These are phyloP conservation scores for Aspergillus conjunctus DNA, from an alignment of 495 filamentous ascomycete genomes.

Conservation along the genomic window DNA sequence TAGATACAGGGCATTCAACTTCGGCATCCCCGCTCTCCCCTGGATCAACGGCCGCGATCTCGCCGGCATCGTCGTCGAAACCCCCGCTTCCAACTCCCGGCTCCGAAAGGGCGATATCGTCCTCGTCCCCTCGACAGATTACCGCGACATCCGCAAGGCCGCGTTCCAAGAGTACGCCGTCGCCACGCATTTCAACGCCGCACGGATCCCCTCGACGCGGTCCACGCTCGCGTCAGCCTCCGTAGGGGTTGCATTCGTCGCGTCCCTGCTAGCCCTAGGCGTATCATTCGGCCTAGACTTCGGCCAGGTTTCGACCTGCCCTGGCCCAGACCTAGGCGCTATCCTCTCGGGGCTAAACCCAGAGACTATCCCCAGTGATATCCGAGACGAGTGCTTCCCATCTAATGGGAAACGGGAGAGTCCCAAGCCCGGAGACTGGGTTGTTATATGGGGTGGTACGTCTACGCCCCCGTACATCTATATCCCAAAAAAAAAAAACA, in stretches of 20 bases:
- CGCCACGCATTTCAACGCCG: slow-evolving; percentile 63
- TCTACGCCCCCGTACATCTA: too few relatives aligned
- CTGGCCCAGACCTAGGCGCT: slow-evolving; percentile 56
- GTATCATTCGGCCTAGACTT: slow-evolving; percentile 66
- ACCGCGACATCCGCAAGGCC: slow-evolving; percentile 67
- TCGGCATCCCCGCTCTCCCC: slow-evolving; percentile 62
- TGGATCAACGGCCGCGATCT: slow-evolving; percentile 69
- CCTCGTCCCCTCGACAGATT: slow-evolving; percentile 68
- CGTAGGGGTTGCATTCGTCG: slow-evolving; percentile 66
- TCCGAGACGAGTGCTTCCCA: slow-evolving; percentile 56
- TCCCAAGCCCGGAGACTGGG: slow-evolving; percentile 58
- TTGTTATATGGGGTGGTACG: slow-evolving; percentile 70
- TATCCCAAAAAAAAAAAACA: too few relatives aligned
- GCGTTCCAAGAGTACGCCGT: slow-evolving; percentile 71
- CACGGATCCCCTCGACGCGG: slow-evolving; percentile 52
- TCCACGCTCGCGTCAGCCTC: slow-evolving; percentile 57
- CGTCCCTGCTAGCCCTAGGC: slow-evolving; percentile 58
- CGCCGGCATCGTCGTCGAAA: slow-evolving; percentile 59
- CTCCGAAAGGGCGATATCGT: slow-evolving; percentile 59
- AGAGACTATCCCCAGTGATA: slow-evolving; percentile 51
- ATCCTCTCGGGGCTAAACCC: slow-evolving; percentile 42
- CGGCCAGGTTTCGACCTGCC: slow-evolving; percentile 28
- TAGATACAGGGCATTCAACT: slow-evolving; percentile 58
- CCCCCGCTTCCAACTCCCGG: slow-evolving; percentile 42
- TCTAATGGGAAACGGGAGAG: slow-evolving; percentile 40